Percentiles rank a stretch among this genome's conserved stretches.
These are phyloP conservation scores for Osmanthus fragrans DNA, from an alignment of 257 asterid species.

Conservation along the genomic window DNA sequence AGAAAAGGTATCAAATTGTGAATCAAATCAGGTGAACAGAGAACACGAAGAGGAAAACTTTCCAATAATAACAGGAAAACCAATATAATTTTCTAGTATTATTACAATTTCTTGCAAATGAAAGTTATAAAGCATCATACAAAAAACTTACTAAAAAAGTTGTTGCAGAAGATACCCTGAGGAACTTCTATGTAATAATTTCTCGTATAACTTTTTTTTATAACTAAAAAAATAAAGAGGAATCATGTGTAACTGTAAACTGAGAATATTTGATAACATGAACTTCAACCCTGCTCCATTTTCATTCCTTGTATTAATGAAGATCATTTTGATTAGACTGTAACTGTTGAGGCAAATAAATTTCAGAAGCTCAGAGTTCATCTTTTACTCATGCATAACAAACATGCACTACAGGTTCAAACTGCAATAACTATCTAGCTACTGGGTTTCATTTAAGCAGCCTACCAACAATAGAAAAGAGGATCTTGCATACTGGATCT, in stretches of 20 bases:
- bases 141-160: not conserved
- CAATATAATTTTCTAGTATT: not conserved
- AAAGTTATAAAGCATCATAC: not conserved
- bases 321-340: not conserved
- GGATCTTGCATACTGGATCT: not conserved
- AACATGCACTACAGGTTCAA: not conserved
- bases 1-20: not conserved
- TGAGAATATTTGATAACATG: not conserved
- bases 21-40: slow-evolving; percentile 1
- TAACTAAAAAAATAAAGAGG: not conserved
- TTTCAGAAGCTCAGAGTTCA: slow-evolving; percentile 5
- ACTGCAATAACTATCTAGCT: not conserved
- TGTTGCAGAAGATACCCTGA: not conserved
- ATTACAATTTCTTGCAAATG: slow-evolving; percentile 9
- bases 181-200: not conserved
- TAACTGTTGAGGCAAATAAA: not conserved
- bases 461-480: too few relatives aligned
- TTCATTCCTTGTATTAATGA: slow-evolving; percentile 1
- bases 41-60: not conserved
- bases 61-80: not conserved
- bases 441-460: not conserved
- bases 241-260: not conserved
- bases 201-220: not conserved
- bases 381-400: not conserved
- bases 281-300: not conserved